Conservation (phyloP, 768 basidiomycete genomes). For the Hortiboletus campestris region DNA sequence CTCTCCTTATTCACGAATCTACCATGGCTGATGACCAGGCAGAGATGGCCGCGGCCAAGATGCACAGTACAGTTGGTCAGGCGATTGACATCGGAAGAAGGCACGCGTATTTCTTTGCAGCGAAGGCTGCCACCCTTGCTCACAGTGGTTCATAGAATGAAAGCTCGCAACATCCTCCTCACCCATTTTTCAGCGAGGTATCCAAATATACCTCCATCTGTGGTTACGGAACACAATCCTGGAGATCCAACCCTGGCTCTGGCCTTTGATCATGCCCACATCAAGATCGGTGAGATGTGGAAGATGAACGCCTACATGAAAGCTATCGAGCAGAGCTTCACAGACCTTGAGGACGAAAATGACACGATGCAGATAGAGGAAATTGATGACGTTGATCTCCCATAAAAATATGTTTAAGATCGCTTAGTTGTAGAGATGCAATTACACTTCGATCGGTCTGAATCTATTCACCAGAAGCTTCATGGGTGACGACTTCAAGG, state of each 20-base stretch:
- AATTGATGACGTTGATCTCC: constrained; percentile 22
- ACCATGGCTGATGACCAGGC: constrained; percentile 86
- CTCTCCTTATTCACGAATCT: constrained; percentile 91
- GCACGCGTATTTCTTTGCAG: constrained; percentile 39
- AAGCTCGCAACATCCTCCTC: constrained; percentile 78
- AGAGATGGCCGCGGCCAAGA: constrained; percentile 69
- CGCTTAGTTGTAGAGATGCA: constrained; percentile 42
- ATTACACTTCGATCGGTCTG: too few species aligned
- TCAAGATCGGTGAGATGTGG: constrained; percentile 81
- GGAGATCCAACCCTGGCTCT: constrained; percentile 57
- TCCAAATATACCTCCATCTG: constrained; percentile 71
- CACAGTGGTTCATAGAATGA: constrained; percentile 57
- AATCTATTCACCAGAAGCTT: background rate
- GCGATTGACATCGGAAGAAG: constrained; percentile 74
- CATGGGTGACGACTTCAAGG: constrained; percentile 6
- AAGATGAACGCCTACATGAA: constrained; percentile 76
- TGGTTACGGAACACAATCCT: constrained; percentile 17
- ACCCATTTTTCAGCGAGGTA: constrained; percentile 96
- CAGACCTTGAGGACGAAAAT: constrained; percentile 50
- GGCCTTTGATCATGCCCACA: constrained; percentile 77
- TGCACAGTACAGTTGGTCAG: constrained; percentile 88
- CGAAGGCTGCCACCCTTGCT: background rate
- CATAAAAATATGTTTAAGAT: constrained; percentile 10
- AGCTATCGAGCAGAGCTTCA: constrained; percentile 63
- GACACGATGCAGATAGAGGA: constrained; percentile 14